Percentiles rank a stretch among this genome's conserved stretches.
phyloP scores from a whole-genome alignment of 495 filamentous ascomycete species.

The Podospora didyma region DNA sequence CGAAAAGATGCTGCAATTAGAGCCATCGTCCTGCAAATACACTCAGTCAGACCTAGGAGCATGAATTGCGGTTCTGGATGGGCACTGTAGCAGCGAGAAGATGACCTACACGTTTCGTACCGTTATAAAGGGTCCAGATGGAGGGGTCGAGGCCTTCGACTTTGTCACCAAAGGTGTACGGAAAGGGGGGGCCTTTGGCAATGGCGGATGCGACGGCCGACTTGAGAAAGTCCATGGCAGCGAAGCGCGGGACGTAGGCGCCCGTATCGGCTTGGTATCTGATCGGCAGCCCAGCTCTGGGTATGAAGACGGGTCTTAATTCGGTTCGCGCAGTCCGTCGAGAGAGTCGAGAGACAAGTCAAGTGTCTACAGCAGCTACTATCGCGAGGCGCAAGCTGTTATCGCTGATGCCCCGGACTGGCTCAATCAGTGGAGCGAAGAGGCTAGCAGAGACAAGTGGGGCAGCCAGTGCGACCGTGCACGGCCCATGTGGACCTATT shows the following conservation, averaged over 20 bases:
- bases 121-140: slow-evolving; percentile 90
- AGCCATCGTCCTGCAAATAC: slow-evolving; percentile 74
- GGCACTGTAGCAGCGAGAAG: not conserved
- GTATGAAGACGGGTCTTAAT: no score
- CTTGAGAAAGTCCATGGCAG: slow-evolving; percentile 90
- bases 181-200: slow-evolving; percentile 87
- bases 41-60: not conserved
- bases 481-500: no score
- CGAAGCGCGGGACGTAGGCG: not conserved
- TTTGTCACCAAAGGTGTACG: slow-evolving; percentile 85
- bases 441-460: no score
- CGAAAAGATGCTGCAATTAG: slow-evolving; percentile 90
- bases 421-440: not conserved
- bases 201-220: slow-evolving; percentile 95
- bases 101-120: slow-evolving; percentile 72
- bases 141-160: slow-evolving; percentile 76
- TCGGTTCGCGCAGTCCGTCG: no score
- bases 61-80: not conserved
- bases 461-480: no score
- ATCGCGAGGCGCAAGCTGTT: slow-evolving; percentile 22
- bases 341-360: not conserved
- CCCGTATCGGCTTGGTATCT: not conserved
- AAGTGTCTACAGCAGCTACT: not conserved
- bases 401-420: slow-evolving; percentile 7
- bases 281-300: no score